phyloP scores from a whole-genome alignment of 1,284 basidiomycete species.

The Pseudozyma pruni region DNA sequence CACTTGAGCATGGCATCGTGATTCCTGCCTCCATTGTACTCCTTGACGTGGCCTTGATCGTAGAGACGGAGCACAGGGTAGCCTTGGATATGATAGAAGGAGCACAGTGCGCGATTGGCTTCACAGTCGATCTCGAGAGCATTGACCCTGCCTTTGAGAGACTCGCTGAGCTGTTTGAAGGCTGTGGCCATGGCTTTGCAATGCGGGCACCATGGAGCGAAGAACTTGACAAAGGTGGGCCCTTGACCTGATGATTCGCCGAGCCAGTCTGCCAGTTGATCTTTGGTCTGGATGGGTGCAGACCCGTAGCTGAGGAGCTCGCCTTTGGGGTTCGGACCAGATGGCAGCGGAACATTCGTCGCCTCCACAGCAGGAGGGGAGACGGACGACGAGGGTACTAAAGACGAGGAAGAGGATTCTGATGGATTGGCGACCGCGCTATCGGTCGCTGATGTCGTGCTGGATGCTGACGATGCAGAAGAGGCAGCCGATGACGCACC shows the following conservation, averaged over 20 bases:
- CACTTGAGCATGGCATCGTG: conserved; percentile 60
- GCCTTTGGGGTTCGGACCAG: conserved; percentile 56
- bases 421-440: conserved; percentile 4
- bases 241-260: conserved; percentile 53
- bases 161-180: conserved; percentile 47
- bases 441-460: conserved; percentile 2
- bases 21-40: conserved; percentile 55
- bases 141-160: conserved; percentile 60
- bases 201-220: conserved; percentile 67
- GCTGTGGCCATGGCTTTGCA: conserved; percentile 63
- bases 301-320: conserved; percentile 55
- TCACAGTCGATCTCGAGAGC: conserved; percentile 64
- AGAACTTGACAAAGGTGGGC: conserved; percentile 65
- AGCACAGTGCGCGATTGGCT: conserved; percentile 49
- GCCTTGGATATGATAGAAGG: conserved; percentile 40
- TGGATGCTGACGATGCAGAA: conserved; percentile 5
- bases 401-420: background rate
- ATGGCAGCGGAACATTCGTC: conserved; percentile 19
- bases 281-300: conserved; percentile 34
- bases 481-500: conserved; percentile 4
- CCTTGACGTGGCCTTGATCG: conserved; percentile 51
- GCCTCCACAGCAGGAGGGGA: conserved; percentile 17
- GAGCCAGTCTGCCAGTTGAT: conserved; percentile 52
- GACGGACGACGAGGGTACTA: background rate
- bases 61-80: conserved; percentile 62